Conservation (phyloP, 2,329 filamentous ascomycete species). For the Diaporthe sp. region DNA sequence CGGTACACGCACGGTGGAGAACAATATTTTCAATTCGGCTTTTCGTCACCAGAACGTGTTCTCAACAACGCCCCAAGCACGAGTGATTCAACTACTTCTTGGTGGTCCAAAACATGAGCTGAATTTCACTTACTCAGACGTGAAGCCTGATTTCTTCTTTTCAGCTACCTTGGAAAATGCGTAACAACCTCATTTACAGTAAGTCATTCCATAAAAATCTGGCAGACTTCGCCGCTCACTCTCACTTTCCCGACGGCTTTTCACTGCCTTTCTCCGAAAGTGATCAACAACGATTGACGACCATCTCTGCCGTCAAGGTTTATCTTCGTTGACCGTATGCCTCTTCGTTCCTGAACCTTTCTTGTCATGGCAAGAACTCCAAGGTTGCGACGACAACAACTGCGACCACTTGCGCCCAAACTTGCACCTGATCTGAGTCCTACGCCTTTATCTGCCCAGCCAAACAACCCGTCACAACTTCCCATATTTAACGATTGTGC, state of each 20-base stretch:
- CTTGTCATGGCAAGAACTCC: slow-evolving; percentile 3
- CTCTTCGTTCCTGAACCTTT: neutral
- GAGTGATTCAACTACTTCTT: neutral
- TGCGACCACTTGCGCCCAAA: neutral
- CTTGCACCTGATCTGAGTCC: too few relatives aligned
- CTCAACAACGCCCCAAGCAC: too few relatives aligned
- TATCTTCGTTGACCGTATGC: neutral
- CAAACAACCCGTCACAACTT: neutral
- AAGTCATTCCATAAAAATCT: neutral
- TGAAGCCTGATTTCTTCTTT: neutral
- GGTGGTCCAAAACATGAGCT: neutral
- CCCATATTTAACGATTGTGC: neutral
- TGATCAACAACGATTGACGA: neutral
- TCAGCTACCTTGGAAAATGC: neutral
- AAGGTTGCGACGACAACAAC: too few relatives aligned
- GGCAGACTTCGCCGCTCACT: neutral
- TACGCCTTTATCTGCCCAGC: neutral
- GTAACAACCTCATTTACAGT: neutral
- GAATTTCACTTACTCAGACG: neutral
- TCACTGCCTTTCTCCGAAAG: neutral
- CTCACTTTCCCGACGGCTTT: neutral
- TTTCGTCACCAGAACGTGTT: neutral
- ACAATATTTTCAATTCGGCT: neutral
- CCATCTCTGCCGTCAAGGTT: neutral
- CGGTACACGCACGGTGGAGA: neutral